Evolutionary conservation across 2,329 filamentous ascomycete genomes (phyloP).

Genomic region (Paracorniculantispora psalliotae): DNA sequence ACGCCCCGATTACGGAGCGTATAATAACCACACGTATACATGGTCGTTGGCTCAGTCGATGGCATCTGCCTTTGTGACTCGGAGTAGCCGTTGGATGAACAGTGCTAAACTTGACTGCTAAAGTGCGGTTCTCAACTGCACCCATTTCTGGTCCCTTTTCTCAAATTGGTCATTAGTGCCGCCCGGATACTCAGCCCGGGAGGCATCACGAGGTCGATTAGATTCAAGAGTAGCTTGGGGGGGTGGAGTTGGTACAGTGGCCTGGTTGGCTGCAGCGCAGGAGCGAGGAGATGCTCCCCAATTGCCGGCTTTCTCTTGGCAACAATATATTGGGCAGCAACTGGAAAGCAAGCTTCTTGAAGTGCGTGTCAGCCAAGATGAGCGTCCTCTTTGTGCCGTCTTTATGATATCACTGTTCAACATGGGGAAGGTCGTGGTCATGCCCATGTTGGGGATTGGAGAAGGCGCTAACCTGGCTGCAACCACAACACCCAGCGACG

Average conservation of each 20-base stretch:
- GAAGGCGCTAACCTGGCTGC: no score
- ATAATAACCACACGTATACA: no score
- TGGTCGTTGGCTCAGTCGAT: no score
- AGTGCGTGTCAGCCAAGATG: neutral
- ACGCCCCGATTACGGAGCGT: no score
- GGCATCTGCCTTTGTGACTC: no score
- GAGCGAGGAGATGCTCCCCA: neutral
- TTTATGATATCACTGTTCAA: neutral
- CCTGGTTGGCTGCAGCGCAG: neutral
- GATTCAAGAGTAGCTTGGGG: slow-evolving; percentile 9
- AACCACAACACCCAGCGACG: no score
- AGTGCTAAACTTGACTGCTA: no score
- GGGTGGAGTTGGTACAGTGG: slow-evolving; percentile 5
- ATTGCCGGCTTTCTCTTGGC: neutral
- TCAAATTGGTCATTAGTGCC: no score
- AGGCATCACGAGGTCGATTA: neutral
- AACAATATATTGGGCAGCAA: neutral
- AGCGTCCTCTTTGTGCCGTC: neutral
- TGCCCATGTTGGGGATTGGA: neutral
- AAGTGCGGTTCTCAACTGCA: no score
- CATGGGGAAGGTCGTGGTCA: neutral
- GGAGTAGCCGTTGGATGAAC: no score
- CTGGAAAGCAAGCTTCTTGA: neutral
- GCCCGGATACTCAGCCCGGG: no score
- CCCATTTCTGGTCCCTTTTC: no score